phyloP scores from a whole-genome alignment of 2,329 filamentous ascomycete species.

The Geosmithia putterillii region DNA sequence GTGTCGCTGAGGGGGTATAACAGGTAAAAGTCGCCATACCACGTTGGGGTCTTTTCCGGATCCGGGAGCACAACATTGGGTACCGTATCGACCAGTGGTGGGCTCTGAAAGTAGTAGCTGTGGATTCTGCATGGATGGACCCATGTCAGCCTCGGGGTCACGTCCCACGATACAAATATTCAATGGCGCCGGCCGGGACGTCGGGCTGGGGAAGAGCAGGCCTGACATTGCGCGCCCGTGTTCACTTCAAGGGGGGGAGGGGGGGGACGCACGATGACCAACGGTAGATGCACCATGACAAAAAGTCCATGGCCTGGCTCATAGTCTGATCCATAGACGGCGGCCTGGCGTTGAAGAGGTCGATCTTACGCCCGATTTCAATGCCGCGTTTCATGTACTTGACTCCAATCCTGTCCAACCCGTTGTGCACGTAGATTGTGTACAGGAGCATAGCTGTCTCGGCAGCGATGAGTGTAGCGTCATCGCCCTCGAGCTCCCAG shows the following conservation, averaged over 20 bases:
- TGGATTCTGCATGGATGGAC: constrained; percentile 6
- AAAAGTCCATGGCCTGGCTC: constrained; percentile 10
- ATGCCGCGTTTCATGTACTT: constrained; percentile 18
- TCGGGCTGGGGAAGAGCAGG: too few species aligned
- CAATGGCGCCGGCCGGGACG: too few species aligned
- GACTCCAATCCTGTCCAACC: constrained; percentile 23
- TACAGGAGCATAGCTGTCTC: constrained; percentile 21
- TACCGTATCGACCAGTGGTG: constrained; percentile 14
- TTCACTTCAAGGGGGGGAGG: too few species aligned
- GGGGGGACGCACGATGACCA: constrained; percentile 14
- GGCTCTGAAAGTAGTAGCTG: constrained; percentile 8
- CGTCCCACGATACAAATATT: constrained; percentile 1
- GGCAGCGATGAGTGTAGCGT: constrained; percentile 17
- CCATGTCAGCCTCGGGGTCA: not conserved
- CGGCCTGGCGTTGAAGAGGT: constrained; percentile 13
- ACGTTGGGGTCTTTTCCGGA: constrained; percentile 7
- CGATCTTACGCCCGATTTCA: constrained; percentile 16
- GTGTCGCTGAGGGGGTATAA: constrained; percentile 16
- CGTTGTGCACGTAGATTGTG: constrained; percentile 16
- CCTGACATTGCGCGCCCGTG: too few species aligned
- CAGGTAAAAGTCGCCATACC: constrained; percentile 23
- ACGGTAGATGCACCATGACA: constrained; percentile 22
- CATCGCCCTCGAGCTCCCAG: constrained; percentile 19
- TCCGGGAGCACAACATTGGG: constrained; percentile 18
- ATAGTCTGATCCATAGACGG: constrained; percentile 6